Evolutionary conservation across 805 yeast species (phyloP), one percentile per base, ranked within the genome.

Genomic region (Barnettozyma siamensis): DNA sequence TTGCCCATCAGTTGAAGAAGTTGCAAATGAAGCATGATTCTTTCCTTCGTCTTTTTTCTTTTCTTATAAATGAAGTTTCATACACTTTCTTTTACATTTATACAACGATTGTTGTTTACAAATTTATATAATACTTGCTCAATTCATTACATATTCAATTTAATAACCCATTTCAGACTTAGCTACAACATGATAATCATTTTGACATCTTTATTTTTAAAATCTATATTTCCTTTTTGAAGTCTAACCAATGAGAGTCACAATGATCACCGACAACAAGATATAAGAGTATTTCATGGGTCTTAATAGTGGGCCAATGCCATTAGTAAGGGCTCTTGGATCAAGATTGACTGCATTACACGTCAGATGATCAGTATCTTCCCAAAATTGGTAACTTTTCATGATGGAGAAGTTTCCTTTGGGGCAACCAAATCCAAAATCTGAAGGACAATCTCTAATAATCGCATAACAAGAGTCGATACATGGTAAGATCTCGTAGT

Each of bases 401-500:
- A 57, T 29, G 13, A 63, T 37, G 2, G 52, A 47, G 3, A 43
- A 30, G 20, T 54, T 41, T 6, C 15, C 31, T 3, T 15, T 28
- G 2, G 99, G 98, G 52, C 98, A 93, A 13, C 61, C 53, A 58
- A 91, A 88, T 2, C 77, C 78, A 53, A 91, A 78, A 24, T 65
- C 77, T 0, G 88, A 62, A 1, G 96, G 96, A 58, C 99, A 91
- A 58, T 84, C 83, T 37, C 87, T 71, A 2, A 83, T 93, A 7
- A 93, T 75, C 6, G 79, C 73, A 46, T 84, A 69, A 60, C 98
- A 93, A 47, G 82, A 73, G 54, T 84, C 80, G 37, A 83, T 71
- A 57, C 99, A 91, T 1, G 99, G 99, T 43, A 87, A 59, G 3
- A 93, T 72, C 62, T 91, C 99, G 51, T 70, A 80, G 61, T 89